Evolutionary conservation across 2,329 filamentous ascomycete species (phyloP), one percentile per base, ranked within the genome.

Genomic region (Ophiocordyceps australis): DNA sequence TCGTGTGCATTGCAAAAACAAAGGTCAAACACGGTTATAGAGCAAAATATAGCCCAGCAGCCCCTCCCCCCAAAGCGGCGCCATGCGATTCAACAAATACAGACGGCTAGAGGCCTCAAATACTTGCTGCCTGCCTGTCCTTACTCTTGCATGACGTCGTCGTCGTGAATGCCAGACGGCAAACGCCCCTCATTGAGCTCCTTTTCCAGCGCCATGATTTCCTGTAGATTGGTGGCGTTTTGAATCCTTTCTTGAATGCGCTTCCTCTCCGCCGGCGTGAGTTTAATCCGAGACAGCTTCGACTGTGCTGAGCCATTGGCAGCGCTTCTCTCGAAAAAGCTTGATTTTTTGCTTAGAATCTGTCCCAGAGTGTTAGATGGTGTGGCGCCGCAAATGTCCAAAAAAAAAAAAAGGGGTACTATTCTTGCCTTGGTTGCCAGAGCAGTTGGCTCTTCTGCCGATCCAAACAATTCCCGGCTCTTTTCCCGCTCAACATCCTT

Each of bases 171-270:
- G 16, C 73, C 78, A 18, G 65, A 62, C 3, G 86, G 86, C 49
- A 95, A 63, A 42, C 79, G 63, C 2, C 89, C 89, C 49, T 95
- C 86, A 34, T 80, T 79, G 36, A 95, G 55, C 50, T 89, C 81
- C 58, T 86, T 92, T 59, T 98, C 89, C 45, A 98, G 50, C 37
- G 71, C 65, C 30, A 81, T 75, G 45, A 98, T 91, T 55, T 95
- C 89, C 38, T 83, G 76, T 42, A 98, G 49, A 43, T 77, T 92
- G 48, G 76, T 83, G 5, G 89, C 86, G 42, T 80, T 81, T 51
- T 73, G 73, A 49, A 98, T 92, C 55, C 86, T 64, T 42, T 82
- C 75, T 53, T 91, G 74, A 32, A 95, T 68, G 35, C 71, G 68
- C 60, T 76, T 77, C 59, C 76, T 78, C 64, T 98, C 89, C 44